Percentiles rank a stretch among this genome's conserved stretches.
Evolutionary conservation across 805 yeast genomes (phyloP).

Genomic region (Cyberlindnera petersonii): DNA sequence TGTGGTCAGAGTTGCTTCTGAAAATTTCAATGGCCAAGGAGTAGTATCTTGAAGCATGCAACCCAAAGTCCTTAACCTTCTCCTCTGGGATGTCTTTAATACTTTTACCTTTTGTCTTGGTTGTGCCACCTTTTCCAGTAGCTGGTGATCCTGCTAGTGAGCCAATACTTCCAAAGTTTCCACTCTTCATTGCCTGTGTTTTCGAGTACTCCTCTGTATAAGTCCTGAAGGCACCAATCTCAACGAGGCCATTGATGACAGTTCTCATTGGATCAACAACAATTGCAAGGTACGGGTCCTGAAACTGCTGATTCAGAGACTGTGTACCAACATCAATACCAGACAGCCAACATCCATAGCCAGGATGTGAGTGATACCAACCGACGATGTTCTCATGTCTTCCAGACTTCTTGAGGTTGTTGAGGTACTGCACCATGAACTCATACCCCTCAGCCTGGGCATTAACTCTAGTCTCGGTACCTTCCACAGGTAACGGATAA

Average conservation of each 20-base stretch:
- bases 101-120: constrained; percentile 2
- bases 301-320: constrained; percentile 74
- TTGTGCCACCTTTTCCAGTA: constrained; percentile 4
- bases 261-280: constrained; percentile 84
- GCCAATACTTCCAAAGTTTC: constrained; percentile 5
- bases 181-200: constrained; percentile 7
- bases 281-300: constrained; percentile 87
- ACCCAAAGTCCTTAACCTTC: constrained; percentile 64
- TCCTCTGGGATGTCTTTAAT: constrained; percentile 38
- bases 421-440: constrained; percentile 83
- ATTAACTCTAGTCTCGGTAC: constrained; percentile 93
- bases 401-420: constrained; percentile 47
- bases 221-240: constrained; percentile 87
- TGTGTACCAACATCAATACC: constrained; percentile 94
- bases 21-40: constrained; percentile 59
- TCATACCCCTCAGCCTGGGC: constrained; percentile 94
- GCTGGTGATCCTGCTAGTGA: constrained; percentile 16
- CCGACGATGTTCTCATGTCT: constrained; percentile 79
- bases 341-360: constrained; percentile 94
- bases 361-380: constrained; percentile 99
- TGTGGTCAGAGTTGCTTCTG: constrained; percentile 46
- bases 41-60: constrained; percentile 67
- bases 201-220: constrained; percentile 36
- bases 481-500: constrained; percentile 88
- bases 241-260: constrained; percentile 56